phyloP scores from a whole-genome alignment of 2,329 filamentous ascomycete genomes.

The Calycina marina region DNA sequence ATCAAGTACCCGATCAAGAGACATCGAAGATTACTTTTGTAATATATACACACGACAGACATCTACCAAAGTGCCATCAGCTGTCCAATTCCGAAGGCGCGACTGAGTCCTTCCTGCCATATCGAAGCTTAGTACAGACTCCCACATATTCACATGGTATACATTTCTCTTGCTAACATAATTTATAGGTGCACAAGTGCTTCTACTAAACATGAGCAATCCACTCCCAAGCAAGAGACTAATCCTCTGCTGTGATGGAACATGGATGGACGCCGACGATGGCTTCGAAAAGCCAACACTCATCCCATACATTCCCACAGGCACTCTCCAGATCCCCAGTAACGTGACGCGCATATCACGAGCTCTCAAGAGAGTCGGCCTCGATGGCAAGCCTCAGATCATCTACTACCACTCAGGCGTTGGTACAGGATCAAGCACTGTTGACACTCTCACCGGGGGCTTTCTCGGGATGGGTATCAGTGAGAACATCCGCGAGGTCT shows the following conservation, averaged over 20 bases:
- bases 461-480: conserved; percentile 38
- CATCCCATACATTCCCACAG: conserved; percentile 42
- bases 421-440: conserved; percentile 34
- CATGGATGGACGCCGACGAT: conserved; percentile 21
- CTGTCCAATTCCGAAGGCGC: too few species aligned
- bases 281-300: conserved; percentile 18
- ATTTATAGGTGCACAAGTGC: too few species aligned
- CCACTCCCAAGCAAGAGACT: too few species aligned
- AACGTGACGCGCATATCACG: conserved; percentile 47
- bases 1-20: too few species aligned
- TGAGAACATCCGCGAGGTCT: conserved; percentile 33
- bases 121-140: too few species aligned
- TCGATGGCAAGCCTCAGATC: conserved; percentile 37
- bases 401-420: conserved; percentile 48
- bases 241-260: conserved; percentile 21
- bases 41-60: too few species aligned
- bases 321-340: conserved; percentile 40
- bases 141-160: too few species aligned
- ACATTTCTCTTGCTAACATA: too few species aligned
- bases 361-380: conserved; percentile 35
- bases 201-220: too few species aligned
- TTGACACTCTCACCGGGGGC: conserved; percentile 38
- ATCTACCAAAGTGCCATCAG: too few species aligned
- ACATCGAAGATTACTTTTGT: too few species aligned
- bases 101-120: too few species aligned